Conservation (phyloP, 108 stramenopile species). For the Thalassiosira profunda region DNA sequence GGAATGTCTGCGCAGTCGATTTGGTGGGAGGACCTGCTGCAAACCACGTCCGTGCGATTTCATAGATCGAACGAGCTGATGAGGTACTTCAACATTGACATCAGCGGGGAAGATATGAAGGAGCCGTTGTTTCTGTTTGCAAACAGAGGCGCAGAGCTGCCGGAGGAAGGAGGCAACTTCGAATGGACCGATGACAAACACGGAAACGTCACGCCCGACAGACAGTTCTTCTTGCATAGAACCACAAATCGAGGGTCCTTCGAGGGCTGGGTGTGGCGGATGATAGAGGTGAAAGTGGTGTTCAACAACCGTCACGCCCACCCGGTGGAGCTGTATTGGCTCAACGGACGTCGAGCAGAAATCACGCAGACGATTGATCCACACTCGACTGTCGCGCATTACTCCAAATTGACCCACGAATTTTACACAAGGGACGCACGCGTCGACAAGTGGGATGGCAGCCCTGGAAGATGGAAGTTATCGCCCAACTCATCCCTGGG, state of each 20-base stretch:
- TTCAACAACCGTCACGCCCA: conserved; percentile 65
- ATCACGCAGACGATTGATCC: conserved; percentile 34
- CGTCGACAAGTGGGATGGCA: conserved; percentile 47
- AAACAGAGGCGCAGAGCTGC: conserved; percentile 45
- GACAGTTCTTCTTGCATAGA: too few species aligned
- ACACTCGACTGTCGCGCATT: background rate
- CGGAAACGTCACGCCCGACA: too few species aligned
- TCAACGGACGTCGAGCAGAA: conserved; percentile 38
- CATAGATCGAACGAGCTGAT: conserved; percentile 53
- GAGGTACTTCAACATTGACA: conserved; percentile 54
- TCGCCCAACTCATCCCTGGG: conserved; percentile 21
- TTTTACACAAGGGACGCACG: conserved; percentile 62
- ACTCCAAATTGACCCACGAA: conserved; percentile 56
- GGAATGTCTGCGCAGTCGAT: conserved; percentile 61
- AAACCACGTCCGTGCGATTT: conserved; percentile 65
- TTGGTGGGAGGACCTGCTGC: conserved; percentile 79
- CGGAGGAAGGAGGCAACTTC: background rate
- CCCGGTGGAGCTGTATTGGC: conserved; percentile 71
- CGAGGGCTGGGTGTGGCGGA: conserved; percentile 62
- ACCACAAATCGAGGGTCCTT: conserved; percentile 38
- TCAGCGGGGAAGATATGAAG: conserved; percentile 35
- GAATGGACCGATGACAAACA: conserved; percentile 1
- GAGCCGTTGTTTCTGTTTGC: conserved; percentile 61
- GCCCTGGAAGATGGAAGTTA: conserved; percentile 57
- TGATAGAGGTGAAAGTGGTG: conserved; percentile 42